A percentile compares a stretch with the other conserved stretches of the same genome.
phyloP scores from a whole-genome alignment of 768 basidiomycete genomes.

The Lactifluus piperatus region DNA sequence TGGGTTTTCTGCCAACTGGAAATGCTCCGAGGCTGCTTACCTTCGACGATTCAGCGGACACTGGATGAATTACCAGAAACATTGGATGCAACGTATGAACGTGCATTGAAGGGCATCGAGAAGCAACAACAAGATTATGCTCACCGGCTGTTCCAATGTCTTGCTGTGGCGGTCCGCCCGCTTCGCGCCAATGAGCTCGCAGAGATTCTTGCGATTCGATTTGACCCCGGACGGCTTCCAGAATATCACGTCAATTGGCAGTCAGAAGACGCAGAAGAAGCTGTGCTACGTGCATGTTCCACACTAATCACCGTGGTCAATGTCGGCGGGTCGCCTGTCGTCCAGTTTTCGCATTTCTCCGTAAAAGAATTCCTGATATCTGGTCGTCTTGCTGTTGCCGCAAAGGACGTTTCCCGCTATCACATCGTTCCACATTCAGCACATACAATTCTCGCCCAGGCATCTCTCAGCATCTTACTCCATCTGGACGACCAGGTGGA shows the following conservation, averaged over 20 bases:
- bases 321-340: not conserved
- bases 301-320: not conserved
- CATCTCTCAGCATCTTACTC: not conserved
- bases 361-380: slow-evolving; percentile 8
- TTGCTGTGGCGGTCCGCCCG: not conserved
- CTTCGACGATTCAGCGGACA: not conserved
- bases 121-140: not conserved
- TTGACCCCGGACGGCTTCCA: not conserved
- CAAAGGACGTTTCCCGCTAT: not conserved
- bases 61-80: not conserved
- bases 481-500: not conserved
- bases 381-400: not conserved
- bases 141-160: not conserved
- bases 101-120: not conserved
- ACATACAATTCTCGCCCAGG: not conserved
- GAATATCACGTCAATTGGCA: not conserved
- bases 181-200: slow-evolving; percentile 7
- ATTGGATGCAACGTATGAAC: slow-evolving; percentile 4
- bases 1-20: slow-evolving; percentile 3
- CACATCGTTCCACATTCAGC: not conserved
- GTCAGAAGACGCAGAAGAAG: not conserved
- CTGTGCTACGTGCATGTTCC: not conserved
- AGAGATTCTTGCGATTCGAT: not conserved
- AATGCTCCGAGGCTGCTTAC: not conserved
- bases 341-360: slow-evolving; percentile 6